Percentiles rank a stretch among this genome's conserved stretches.
phyloP scores from a whole-genome alignment of 805 yeast genomes.

The Suhomyces sp. region DNA sequence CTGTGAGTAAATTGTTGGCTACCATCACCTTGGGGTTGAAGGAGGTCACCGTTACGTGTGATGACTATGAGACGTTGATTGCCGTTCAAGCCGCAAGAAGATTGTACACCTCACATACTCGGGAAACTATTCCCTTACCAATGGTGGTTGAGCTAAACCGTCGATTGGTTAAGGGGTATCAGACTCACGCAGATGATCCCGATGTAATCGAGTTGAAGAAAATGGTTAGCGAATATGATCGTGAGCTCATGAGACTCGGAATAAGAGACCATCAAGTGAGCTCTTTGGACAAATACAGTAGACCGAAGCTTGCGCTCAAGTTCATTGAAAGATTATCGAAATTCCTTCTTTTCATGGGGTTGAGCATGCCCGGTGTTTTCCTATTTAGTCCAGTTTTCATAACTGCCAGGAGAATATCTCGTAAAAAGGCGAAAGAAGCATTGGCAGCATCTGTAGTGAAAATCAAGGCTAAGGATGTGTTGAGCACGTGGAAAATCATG shows the following conservation, averaged over 20 bases:
- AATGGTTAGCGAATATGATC: slow-evolving; percentile 33
- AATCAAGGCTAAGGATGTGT: slow-evolving; percentile 40
- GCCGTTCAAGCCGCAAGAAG: slow-evolving; percentile 43
- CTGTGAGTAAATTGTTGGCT: slow-evolving; percentile 27
- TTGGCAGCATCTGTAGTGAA: slow-evolving; percentile 38
- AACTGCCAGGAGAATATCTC: slow-evolving; percentile 31
- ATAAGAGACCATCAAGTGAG: slow-evolving; percentile 43
- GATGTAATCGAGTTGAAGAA: slow-evolving; percentile 30
- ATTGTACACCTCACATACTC: slow-evolving; percentile 32
- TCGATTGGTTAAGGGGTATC: slow-evolving; percentile 35
- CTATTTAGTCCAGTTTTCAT: slow-evolving; percentile 41
- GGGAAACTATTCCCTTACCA: slow-evolving; percentile 38
- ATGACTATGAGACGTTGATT: slow-evolving; percentile 42
- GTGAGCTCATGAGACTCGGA: slow-evolving; percentile 28
- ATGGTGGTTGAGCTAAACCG: slow-evolving; percentile 43
- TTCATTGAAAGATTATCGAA: slow-evolving; percentile 26
- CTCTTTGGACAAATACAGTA: slow-evolving; percentile 20
- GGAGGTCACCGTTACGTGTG: slow-evolving; percentile 40
- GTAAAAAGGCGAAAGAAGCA: slow-evolving; percentile 35
- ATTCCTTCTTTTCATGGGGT: slow-evolving; percentile 27
- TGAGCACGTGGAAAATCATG: slow-evolving; percentile 42
- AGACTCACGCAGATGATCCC: slow-evolving; percentile 29
- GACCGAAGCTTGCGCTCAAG: slow-evolving; percentile 18
- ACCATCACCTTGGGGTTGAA: slow-evolving; percentile 31
- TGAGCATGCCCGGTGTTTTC: slow-evolving; percentile 37